A percentile compares a stretch with the other conserved stretches of the same genome.
These are phyloP conservation scores for Sphaerobolus stellatus DNA, from an alignment of 1,284 basidiomycete species.

Conservation along the genomic window DNA sequence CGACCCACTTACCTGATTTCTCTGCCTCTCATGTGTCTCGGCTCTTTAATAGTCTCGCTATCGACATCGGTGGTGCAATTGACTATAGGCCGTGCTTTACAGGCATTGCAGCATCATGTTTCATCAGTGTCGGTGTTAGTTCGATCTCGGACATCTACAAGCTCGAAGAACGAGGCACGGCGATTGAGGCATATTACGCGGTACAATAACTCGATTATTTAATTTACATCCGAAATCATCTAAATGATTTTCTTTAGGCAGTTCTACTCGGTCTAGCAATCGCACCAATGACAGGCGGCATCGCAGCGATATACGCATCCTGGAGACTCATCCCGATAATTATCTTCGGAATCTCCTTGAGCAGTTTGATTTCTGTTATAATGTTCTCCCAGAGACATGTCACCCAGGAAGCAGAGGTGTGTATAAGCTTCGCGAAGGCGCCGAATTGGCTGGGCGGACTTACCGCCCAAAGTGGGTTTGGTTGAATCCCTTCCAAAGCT, in stretches of 20 bases:
- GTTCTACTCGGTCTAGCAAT: conserved; percentile 35
- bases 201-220: conserved; percentile 2
- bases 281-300: conserved; percentile 39
- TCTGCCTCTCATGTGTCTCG: conserved; percentile 40
- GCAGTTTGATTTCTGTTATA: conserved; percentile 46
- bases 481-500: conserved; percentile 59
- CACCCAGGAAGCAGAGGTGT: conserved; percentile 50
- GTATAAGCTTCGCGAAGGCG: conserved; percentile 33
- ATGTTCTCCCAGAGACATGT: conserved; percentile 73
- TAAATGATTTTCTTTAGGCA: conserved; percentile 19
- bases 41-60: conserved; percentile 36
- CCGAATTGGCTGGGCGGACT: conserved; percentile 1
- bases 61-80: conserved; percentile 12
- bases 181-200: conserved; percentile 18
- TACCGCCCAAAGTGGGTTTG: conserved; percentile 39
- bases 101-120: conserved; percentile 9
- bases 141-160: conserved; percentile 13
- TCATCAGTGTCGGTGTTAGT: conserved; percentile 11
- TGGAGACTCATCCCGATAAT: conserved; percentile 67
- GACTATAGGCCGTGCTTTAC: conserved; percentile 9
- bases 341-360: conserved; percentile 45
- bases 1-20: conserved; percentile 36
- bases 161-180: conserved; percentile 19
- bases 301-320: conserved; percentile 53
- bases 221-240: neutral